phyloP scores from a whole-genome alignment of 495 filamentous ascomycete genomes.

The Stereocaulon alpinum region DNA sequence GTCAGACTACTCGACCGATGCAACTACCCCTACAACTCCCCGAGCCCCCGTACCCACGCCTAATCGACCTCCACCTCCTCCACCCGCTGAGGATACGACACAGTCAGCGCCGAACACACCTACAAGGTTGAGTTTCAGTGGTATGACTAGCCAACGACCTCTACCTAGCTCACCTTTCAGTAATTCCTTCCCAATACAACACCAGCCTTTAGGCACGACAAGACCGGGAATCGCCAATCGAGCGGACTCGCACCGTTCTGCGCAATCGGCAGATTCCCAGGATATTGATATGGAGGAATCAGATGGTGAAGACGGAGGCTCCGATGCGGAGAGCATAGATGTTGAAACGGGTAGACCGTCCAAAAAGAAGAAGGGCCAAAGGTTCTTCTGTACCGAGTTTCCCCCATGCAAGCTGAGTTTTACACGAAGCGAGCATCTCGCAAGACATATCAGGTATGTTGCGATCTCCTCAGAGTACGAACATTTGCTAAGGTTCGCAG shows the following conservation, averaged over 20 bases:
- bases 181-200: slow-evolving; percentile 39
- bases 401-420: slow-evolving; percentile 93
- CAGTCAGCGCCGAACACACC: slow-evolving; percentile 48
- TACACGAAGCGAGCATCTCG: slow-evolving; percentile 91
- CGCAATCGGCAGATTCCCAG: slow-evolving; percentile 56
- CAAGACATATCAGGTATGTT: slow-evolving; percentile 77
- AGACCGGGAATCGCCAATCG: slow-evolving; percentile 35
- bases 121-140: slow-evolving; percentile 49
- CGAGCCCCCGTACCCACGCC: slow-evolving; percentile 41
- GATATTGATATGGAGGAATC: slow-evolving; percentile 71
- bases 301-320: slow-evolving; percentile 52
- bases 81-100: slow-evolving; percentile 23
- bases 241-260: slow-evolving; percentile 51
- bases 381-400: slow-evolving; percentile 96
- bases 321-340: slow-evolving; percentile 66
- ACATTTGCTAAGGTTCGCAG: slow-evolving; percentile 34
- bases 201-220: slow-evolving; percentile 29
- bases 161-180: slow-evolving; percentile 49
- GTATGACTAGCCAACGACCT: slow-evolving; percentile 46
- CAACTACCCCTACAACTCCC: slow-evolving; percentile 53
- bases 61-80: slow-evolving; percentile 28
- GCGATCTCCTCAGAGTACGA: slow-evolving; percentile 3
- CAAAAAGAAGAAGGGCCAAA: slow-evolving; percentile 94
- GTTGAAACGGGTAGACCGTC: slow-evolving; percentile 54
- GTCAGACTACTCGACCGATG: slow-evolving; percentile 43